These are phyloP conservation scores for Candida silvicultrix DNA, from an alignment of 805 yeast genomes.

Conservation along the genomic window DNA sequence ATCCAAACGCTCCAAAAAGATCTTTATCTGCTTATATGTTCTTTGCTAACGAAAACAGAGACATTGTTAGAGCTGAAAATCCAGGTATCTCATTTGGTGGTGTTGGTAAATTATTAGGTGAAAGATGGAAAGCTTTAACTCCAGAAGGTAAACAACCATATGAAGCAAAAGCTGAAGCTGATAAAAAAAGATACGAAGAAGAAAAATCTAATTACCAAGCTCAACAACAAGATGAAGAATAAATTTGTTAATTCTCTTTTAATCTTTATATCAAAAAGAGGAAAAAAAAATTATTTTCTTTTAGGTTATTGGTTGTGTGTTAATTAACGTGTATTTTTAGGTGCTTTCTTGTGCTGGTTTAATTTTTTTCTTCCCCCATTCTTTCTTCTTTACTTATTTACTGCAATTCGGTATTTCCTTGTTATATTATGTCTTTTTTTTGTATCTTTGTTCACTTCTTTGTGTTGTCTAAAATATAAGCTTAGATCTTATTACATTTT, in stretches of 20 bases:
- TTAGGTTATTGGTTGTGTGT: no score
- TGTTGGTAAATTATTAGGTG: conserved; percentile 93
- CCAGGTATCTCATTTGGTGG: conserved; percentile 95
- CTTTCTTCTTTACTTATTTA: no score
- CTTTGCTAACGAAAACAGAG: conserved; percentile 97
- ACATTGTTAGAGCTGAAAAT: conserved; percentile 89
- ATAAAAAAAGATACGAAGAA: conserved; percentile 95
- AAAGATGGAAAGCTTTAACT: conserved; percentile 88
- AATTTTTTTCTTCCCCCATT: no score
- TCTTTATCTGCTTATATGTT: conserved; percentile 98
- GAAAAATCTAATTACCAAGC: conserved; percentile 77
- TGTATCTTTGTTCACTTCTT: no score
- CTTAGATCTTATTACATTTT: neutral
- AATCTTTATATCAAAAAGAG: no score
- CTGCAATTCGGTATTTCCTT: neutral
- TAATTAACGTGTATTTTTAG: no score
- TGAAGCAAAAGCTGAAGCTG: conserved; percentile 89
- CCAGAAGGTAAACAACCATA: conserved; percentile 84
- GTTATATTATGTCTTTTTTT: neutral
- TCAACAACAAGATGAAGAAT: conserved; percentile 3
- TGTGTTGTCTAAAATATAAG: neutral
- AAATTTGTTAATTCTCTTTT: neutral
- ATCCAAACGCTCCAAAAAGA: conserved; percentile 99
- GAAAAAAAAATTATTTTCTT: no score
- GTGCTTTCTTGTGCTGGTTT: no score